A percentile compares a stretch with the other conserved stretches of the same genome.
Conservation (phyloP, 192 early-diverging fungal species). For the Coemansia sp. region DNA sequence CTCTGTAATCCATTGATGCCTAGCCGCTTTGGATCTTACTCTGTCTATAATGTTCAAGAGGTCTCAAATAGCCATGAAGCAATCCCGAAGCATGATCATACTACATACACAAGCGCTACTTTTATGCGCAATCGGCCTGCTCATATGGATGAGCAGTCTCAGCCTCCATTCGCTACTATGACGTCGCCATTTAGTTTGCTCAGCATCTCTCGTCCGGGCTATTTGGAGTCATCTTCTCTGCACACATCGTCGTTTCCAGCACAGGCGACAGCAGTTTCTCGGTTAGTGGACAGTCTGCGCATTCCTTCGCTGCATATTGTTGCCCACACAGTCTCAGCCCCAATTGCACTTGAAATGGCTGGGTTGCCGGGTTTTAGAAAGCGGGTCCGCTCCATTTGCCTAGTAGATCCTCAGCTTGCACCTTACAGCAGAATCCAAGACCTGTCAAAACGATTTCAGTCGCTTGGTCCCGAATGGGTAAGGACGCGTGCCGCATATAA, state of each 20-base stretch:
- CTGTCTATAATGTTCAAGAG: conserved; percentile 45
- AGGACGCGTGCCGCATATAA: conserved; percentile 53
- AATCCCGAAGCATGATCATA: neutral
- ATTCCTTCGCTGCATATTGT: conserved; percentile 42
- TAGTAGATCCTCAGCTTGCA: conserved; percentile 41
- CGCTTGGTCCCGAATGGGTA: conserved; percentile 50
- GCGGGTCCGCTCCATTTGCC: conserved; percentile 39
- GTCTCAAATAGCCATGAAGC: neutral
- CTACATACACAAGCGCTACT: neutral
- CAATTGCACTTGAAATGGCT: conserved; percentile 52
- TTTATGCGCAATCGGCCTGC: neutral
- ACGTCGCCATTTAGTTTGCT: conserved; percentile 41
- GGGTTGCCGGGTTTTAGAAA: conserved; percentile 43
- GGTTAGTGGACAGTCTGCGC: conserved; percentile 46
- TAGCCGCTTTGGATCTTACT: conserved; percentile 42
- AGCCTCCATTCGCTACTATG: conserved; percentile 21
- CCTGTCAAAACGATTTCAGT: conserved; percentile 18
- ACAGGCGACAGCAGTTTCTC: conserved; percentile 40
- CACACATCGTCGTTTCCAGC: conserved; percentile 31
- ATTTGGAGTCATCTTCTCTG: conserved; percentile 39
- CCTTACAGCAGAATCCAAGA: conserved; percentile 16
- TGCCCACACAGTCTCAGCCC: conserved; percentile 42
- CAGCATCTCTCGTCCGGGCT: conserved; percentile 52
- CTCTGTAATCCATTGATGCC: conserved; percentile 53
- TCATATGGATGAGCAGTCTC: neutral